Conservation (phyloP, 352 stramenopile species). For the Globisporangium yorkense region DNA sequence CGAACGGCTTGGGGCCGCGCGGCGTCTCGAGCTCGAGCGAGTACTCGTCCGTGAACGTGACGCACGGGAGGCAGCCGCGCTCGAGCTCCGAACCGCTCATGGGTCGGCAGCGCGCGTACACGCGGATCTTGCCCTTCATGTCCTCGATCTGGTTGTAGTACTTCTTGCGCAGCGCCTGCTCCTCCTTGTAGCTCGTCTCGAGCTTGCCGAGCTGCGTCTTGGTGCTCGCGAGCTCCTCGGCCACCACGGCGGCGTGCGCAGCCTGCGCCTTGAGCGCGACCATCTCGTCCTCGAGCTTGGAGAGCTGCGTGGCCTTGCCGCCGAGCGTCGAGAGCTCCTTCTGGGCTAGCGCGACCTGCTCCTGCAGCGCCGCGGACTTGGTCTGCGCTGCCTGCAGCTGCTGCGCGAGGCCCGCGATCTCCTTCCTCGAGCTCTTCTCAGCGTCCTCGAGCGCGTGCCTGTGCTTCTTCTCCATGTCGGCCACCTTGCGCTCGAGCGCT, state of each 20-base stretch:
- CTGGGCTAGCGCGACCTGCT: conserved; percentile 39
- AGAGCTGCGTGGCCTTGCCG: conserved; percentile 46
- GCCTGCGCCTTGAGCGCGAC: conserved; percentile 39
- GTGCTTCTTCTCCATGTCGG: conserved; percentile 76
- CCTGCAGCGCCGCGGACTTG: conserved; percentile 34
- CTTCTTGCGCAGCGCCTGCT: conserved; percentile 90
- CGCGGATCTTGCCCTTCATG: conserved; percentile 94
- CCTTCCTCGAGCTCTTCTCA: conserved; percentile 46
- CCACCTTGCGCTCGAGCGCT: conserved; percentile 51
- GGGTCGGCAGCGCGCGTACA: conserved; percentile 88
- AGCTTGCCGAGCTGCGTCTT: conserved; percentile 39
- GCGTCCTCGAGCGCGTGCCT: conserved; percentile 61
- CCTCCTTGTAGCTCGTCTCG: conserved; percentile 79
- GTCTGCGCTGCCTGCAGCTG: conserved; percentile 49
- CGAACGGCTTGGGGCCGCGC: conserved; percentile 82
- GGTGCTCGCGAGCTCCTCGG: conserved; percentile 29
- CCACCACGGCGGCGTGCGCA: conserved; percentile 40
- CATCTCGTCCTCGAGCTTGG: conserved; percentile 62
- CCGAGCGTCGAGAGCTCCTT: conserved; percentile 39
- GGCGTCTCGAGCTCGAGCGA: conserved; percentile 80
- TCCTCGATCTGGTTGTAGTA: conserved; percentile 96
- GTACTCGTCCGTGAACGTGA: conserved; percentile 77
- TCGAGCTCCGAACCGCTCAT: conserved; percentile 87
- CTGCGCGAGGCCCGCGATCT: conserved; percentile 34
- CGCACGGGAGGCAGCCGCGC: conserved; percentile 53